Conservation (phyloP, 2,329 filamentous ascomycete genomes). For the Exophiala calicioides region DNA sequence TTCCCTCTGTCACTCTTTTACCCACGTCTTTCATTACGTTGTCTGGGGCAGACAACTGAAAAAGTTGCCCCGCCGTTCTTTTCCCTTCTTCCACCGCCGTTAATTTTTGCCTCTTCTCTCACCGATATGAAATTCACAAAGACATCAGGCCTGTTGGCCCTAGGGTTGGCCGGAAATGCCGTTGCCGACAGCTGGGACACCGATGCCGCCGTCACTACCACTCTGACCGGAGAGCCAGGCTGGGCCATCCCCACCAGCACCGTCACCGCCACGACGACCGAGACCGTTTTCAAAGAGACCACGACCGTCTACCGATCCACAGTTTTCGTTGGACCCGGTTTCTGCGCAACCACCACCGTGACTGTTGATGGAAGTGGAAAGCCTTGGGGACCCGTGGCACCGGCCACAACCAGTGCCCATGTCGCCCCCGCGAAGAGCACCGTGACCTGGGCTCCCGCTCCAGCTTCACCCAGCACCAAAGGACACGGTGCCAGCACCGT, state of each 20-base stretch:
- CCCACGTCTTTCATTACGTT: conserved; percentile 13
- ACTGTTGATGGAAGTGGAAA: conserved; percentile 8
- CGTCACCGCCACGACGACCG: conserved; percentile 10
- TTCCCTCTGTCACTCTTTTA: conserved; percentile 9
- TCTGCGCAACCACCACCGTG: conserved; percentile 15
- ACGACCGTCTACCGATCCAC: conserved; percentile 17
- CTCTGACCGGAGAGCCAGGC: too few relatives aligned
- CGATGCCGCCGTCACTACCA: not conserved
- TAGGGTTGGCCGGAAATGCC: conserved; percentile 8
- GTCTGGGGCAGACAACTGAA: conserved; percentile 17
- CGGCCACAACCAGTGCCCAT: not conserved
- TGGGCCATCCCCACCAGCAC: not conserved
- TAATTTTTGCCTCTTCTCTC: not conserved
- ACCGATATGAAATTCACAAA: conserved; percentile 13
- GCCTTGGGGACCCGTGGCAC: not conserved
- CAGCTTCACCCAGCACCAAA: not conserved
- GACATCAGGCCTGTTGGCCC: conserved; percentile 3
- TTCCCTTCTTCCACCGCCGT: not conserved
- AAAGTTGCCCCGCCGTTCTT: conserved; percentile 9
- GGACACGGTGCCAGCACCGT: not conserved
- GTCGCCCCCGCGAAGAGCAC: too few relatives aligned
- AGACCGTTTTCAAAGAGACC: conserved; percentile 16
- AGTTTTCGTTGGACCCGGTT: conserved; percentile 6
- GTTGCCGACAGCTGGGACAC: conserved; percentile 2
- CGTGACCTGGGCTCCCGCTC: too few relatives aligned